Percentiles rank a stretch among this genome's conserved stretches.
phyloP scores from a whole-genome alignment of 1,139 yeast genomes.

The Taphrina wiesneri region DNA sequence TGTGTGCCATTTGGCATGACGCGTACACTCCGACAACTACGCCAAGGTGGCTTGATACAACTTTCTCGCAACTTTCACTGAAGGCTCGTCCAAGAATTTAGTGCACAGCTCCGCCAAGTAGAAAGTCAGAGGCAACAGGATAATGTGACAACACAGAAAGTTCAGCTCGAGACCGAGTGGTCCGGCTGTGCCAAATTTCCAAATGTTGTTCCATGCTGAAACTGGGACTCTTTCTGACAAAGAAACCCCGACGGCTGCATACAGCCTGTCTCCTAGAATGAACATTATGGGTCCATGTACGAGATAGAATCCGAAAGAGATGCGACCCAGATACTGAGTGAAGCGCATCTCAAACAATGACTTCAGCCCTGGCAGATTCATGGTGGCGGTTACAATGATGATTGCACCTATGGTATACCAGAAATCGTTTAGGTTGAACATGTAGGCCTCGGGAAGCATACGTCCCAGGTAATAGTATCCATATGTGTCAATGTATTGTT shows the following conservation, averaged over 20 bases:
- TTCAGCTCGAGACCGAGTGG: constrained; percentile 26
- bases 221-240: not conserved
- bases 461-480: constrained; percentile 10
- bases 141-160: constrained; percentile 17
- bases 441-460: constrained; percentile 2
- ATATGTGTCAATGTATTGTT: not conserved
- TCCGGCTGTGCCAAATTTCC: not conserved
- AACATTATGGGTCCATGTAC: constrained; percentile 27
- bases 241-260: constrained; percentile 17
- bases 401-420: constrained; percentile 23
- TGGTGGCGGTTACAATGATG: constrained; percentile 15
- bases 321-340: constrained; percentile 24
- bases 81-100: constrained; percentile 18
- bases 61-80: not conserved
- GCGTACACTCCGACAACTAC: not conserved
- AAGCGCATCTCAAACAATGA: constrained; percentile 12
- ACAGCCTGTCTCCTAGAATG: constrained; percentile 19
- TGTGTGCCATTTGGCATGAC: not conserved
- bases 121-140: constrained; percentile 23
- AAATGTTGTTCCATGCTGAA: constrained; percentile 1
- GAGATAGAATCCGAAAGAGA: constrained; percentile 25
- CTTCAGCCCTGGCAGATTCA: not conserved
- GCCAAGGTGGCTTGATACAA: constrained; percentile 18
- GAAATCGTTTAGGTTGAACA: constrained; percentile 9
- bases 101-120: constrained; percentile 26